phyloP scores from a whole-genome alignment of 768 basidiomycete species.

The Lentinula aciculospora region DNA sequence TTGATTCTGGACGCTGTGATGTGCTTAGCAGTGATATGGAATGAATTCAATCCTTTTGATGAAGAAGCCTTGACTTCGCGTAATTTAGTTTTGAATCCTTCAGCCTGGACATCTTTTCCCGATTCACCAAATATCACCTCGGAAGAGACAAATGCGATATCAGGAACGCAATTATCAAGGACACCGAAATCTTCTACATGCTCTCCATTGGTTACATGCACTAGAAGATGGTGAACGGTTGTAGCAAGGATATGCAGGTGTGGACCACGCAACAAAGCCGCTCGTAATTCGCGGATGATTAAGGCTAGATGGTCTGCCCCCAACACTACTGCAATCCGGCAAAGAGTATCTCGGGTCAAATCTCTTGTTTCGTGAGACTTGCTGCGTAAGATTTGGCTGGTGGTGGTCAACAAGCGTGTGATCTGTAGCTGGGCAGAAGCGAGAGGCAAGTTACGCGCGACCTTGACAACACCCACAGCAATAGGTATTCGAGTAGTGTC shows the following conservation, averaged over 20 bases:
- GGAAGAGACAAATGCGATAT: slow-evolving; percentile 74
- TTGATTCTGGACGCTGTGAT: slow-evolving; percentile 76
- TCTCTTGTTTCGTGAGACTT: slow-evolving; percentile 91
- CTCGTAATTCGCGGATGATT: slow-evolving; percentile 76
- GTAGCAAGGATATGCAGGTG: slow-evolving; percentile 92
- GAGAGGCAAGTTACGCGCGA: slow-evolving; percentile 76
- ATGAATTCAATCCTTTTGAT: slow-evolving; percentile 82
- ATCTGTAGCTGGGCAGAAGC: slow-evolving; percentile 62
- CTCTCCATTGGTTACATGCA: slow-evolving; percentile 68
- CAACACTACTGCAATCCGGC: slow-evolving; percentile 67
- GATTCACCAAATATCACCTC: slow-evolving; percentile 95
- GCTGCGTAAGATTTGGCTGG: slow-evolving; percentile 89
- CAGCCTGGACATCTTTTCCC: slow-evolving; percentile 79
- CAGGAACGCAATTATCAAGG: slow-evolving; percentile 74
- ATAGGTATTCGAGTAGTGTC: slow-evolving; percentile 86
- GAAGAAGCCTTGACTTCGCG: slow-evolving; percentile 82
- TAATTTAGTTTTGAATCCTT: slow-evolving; percentile 94
- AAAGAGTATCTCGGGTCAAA: slow-evolving; percentile 75
- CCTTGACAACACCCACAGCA: slow-evolving; percentile 78
- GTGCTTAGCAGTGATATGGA: slow-evolving; percentile 72
- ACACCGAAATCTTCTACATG: slow-evolving; percentile 46
- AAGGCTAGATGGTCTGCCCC: slow-evolving; percentile 72
- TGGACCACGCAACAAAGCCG: slow-evolving; percentile 83
- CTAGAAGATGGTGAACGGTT: slow-evolving; percentile 73
- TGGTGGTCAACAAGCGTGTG: slow-evolving; percentile 69